Conservation (phyloP, 257 asterid species). For the Jaltomata sinuosa region DNA sequence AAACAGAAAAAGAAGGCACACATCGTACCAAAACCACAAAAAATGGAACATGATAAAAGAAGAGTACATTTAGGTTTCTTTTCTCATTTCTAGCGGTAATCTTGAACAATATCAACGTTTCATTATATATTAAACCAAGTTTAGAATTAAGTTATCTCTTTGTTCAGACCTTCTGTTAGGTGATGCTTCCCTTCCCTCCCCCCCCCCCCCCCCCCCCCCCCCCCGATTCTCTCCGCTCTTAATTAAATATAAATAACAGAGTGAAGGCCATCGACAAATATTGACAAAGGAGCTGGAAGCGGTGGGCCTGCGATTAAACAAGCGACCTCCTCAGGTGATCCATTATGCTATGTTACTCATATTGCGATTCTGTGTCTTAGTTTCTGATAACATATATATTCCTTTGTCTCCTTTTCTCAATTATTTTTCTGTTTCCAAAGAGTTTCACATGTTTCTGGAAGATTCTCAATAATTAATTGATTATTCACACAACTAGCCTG, state of each 20-base stretch:
- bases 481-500: neutral
- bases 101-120: neutral
- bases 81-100: neutral
- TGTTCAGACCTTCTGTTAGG: neutral
- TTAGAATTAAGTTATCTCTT: neutral
- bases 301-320: constrained; percentile 95
- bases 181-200: constrained; percentile 6
- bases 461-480: neutral
- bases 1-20: neutral
- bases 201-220: constrained; percentile 9
- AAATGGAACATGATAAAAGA: neutral
- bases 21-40: neutral
- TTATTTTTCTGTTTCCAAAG: neutral
- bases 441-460: neutral
- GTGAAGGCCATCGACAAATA: constrained; percentile 99
- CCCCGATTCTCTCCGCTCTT: neutral
- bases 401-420: neutral
- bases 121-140: neutral
- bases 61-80: neutral
- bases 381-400: neutral
- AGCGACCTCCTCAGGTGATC: constrained; percentile 88
- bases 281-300: constrained; percentile 95
- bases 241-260: constrained; percentile 35
- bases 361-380: neutral
- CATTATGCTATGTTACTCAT: neutral